Base-by-base conservation (phyloP, 345 rosid genomes). In the Eucalyptus albens region DNA sequence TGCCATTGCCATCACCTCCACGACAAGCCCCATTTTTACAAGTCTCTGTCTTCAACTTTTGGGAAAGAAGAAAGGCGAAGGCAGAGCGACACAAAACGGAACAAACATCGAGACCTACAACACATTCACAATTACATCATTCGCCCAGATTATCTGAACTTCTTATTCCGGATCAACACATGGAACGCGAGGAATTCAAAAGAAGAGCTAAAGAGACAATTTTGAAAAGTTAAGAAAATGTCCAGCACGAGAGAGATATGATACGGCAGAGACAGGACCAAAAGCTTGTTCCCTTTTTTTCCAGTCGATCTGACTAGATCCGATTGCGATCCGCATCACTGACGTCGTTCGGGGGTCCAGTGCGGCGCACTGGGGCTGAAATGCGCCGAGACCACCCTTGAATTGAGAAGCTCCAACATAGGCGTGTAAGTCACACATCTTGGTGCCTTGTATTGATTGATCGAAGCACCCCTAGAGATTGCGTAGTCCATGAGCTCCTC, bases 401-500 rank as follows among this genome's bases (percentile, higher is more conserved):
- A 94, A 91, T 96, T 96, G 16, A 97, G 94, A 90, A 97, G 88
- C 89, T 97, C 98, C 94, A 96, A 91, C 7, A 96, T 96, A 11
- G 98, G 97, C 24, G 95, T 94, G 87, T 92, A 94, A 90, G 92
- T 97, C 9, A 97, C 98, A 90, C 99, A 97, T 89, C 99, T 93
- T 22, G 99, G 98, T 51, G 94, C 99, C 92, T 97, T 97, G 83
- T 97, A 97, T 90, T 97, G 98, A 86, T 97, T 97, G 81, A 97
- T 97, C 5, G 99, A 97, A 5, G 99, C 99, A 2, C 99, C 99
- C 90, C 97, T 93, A 27, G 99, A 95, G 67, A 97, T 96, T 6
- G 98, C 98, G 27, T 95, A 96, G 89, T 97, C 99, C 98, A 97
- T 97, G 44, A 97, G 81, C 91, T 95, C 99, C 89, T 97, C 99